Base-by-base conservation (phyloP, 2,329 filamentous ascomycete genomes). In the Mollisiaceae sp. region DNA sequence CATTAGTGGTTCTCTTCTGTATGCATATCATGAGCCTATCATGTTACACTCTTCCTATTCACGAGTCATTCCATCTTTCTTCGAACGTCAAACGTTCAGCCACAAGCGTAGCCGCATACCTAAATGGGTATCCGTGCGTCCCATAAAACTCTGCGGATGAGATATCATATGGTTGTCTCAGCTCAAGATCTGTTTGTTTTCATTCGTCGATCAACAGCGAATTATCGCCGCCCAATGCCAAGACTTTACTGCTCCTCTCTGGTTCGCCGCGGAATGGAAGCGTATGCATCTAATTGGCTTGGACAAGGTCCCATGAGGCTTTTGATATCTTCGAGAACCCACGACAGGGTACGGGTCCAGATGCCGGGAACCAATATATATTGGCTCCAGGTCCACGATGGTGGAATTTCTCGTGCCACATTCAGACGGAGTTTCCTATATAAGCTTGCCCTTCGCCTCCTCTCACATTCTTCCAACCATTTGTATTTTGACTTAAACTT, bases 181-280 rank as follows among this genome's bases (percentile, higher is more conserved):
- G 57, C 62, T 62, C 41, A 38, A 32, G 43, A 24, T 35, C 59
- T 58, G 22, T 18, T 50, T 62, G 27, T 39, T 52, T 54, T 62
- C 54, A 32, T 38, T 57, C 59, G 43, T 57, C 59, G 50, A 18
- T 22, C 50, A 36, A 56, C 39, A 57, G 66, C 70, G 70, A 72
- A 50, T 65, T 67, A 70, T 72, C 69, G 56, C 70, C 67, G 67
- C 55, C 36, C 14, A 39, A 11, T 68, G 67, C 67, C 69, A 72
- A 69, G 65, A 66, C 35, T 38, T 65, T 47, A 55, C 52, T 57
- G 45, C 57, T 36, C 67, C 60, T 69, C 54, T 65, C 50, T 70
- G 67, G 69, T 59, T 58, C 32, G 22, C 15, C 38, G 18, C 20
- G 55, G 32, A 57, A 56, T 38, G 2, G 5, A n/a, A 38, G 32